Conservation (phyloP, 1,284 basidiomycete species). For the Sparassis latifolia region DNA sequence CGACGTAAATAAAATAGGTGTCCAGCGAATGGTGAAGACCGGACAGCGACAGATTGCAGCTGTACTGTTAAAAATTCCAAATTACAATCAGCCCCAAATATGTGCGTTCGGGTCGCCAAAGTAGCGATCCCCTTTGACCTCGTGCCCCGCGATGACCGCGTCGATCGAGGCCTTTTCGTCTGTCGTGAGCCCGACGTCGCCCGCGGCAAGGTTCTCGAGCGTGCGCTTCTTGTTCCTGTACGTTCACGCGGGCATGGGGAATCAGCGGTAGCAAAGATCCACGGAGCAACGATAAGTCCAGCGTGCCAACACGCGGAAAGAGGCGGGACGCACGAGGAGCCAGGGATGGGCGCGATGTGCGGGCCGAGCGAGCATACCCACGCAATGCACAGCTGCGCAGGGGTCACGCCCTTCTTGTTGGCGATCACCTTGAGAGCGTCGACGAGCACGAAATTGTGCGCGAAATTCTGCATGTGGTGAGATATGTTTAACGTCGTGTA, state of each 20-base stretch:
- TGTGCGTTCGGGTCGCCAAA: slow-evolving; percentile 15
- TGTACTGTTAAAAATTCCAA: too few relatives aligned
- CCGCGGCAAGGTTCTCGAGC: slow-evolving; percentile 38
- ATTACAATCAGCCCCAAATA: slow-evolving; percentile 17
- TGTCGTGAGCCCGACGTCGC: slow-evolving; percentile 32
- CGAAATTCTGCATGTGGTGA: slow-evolving; percentile 29
- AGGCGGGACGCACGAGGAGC: slow-evolving; percentile 36
- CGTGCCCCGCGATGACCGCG: slow-evolving; percentile 16
- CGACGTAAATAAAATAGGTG: too few relatives aligned
- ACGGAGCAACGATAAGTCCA: too few relatives aligned
- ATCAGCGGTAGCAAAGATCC: neutral
- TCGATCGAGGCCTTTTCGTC: slow-evolving; percentile 33
- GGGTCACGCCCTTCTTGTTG: slow-evolving; percentile 38
- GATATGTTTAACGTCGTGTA: too few relatives aligned
- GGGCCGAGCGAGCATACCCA: slow-evolving; percentile 46
- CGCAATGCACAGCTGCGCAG: slow-evolving; percentile 56
- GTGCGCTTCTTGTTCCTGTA: slow-evolving; percentile 30
- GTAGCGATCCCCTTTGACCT: slow-evolving; percentile 23
- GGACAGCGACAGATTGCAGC: too few relatives aligned
- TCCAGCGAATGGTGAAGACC: too few relatives aligned
- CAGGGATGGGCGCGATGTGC: slow-evolving; percentile 48
- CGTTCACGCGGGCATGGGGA: neutral
- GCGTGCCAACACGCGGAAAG: neutral
- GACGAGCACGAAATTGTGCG: slow-evolving; percentile 48
- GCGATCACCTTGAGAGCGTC: slow-evolving; percentile 39